phyloP scores from a whole-genome alignment of 805 yeast species.

The Myxozyma sirexii region DNA sequence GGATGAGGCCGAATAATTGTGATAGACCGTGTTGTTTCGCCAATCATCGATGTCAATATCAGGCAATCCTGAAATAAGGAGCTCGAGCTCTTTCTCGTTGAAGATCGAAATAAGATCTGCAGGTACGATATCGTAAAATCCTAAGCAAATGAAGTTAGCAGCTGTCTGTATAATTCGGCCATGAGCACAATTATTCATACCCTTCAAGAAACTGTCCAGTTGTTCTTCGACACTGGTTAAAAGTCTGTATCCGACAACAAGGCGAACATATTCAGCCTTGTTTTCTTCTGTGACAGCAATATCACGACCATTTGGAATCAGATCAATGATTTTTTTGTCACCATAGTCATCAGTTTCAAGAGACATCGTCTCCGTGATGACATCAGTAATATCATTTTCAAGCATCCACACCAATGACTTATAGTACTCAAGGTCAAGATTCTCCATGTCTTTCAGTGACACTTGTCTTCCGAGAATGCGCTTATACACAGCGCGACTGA shows the following conservation, averaged over 20 bases:
- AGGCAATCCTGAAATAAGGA: constrained; percentile 90
- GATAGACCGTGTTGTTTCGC: constrained; percentile 79
- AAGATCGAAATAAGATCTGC: constrained; percentile 80
- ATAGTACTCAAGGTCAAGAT: constrained; percentile 86
- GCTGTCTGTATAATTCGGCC: not conserved
- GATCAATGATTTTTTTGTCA: constrained; percentile 78
- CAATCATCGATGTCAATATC: constrained; percentile 96
- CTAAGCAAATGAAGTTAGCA: constrained; percentile 46
- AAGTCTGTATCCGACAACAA: constrained; percentile 83
- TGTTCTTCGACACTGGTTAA: constrained; percentile 84
- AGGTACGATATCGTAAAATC: constrained; percentile 89
- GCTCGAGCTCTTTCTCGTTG: constrained; percentile 93
- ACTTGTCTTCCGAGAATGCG: constrained; percentile 77
- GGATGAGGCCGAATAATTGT: constrained; percentile 78
- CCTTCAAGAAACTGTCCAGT: constrained; percentile 70
- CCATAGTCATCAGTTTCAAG: constrained; percentile 94
- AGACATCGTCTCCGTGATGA: constrained; percentile 90
- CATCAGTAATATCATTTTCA: constrained; percentile 94
- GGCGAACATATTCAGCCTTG: constrained; percentile 83
- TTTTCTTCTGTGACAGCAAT: constrained; percentile 88
- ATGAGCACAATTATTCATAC: constrained; percentile 23
- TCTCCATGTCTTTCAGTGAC: constrained; percentile 90
- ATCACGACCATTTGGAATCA: constrained; percentile 78
- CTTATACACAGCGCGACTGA: constrained; percentile 93
- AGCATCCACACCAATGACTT: constrained; percentile 94